Percentiles rank a stretch among this genome's conserved stretches.
These are phyloP conservation scores for Leishmania turanica DNA, from an alignment of 208 protist genomes.

Conservation along the genomic window DNA sequence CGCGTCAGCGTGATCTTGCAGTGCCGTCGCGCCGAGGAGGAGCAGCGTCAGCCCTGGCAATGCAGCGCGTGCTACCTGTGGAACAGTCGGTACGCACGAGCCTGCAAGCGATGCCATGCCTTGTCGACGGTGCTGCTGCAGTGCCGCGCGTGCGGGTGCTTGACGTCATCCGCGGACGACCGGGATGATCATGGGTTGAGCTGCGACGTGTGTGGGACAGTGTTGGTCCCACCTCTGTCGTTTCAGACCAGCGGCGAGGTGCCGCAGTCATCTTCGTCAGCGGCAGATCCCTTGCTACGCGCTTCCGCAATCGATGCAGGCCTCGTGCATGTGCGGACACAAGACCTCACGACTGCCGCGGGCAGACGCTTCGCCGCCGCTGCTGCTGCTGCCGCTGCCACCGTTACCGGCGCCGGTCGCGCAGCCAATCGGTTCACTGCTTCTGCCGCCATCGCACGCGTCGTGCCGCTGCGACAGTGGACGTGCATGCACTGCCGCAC, in stretches of 20 bases:
- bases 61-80: slow-evolving; percentile 61
- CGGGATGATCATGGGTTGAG: slow-evolving; percentile 7
- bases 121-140: slow-evolving; percentile 50
- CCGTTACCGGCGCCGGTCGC: slow-evolving; percentile 23
- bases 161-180: slow-evolving; percentile 41
- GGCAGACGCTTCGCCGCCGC: background rate
- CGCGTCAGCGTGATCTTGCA: background rate
- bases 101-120: slow-evolving; percentile 56
- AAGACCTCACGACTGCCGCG: background rate
- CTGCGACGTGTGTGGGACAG: slow-evolving; percentile 26
- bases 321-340: background rate
- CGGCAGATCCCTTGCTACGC: background rate
- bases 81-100: slow-evolving; percentile 46
- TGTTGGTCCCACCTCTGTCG: slow-evolving; percentile 7
- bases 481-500: slow-evolving; percentile 58
- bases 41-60: slow-evolving; percentile 56
- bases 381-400: slow-evolving; percentile 1
- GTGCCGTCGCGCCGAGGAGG: slow-evolving; percentile 13
- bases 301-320: background rate
- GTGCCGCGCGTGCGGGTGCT: slow-evolving; percentile 52
- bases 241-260: background rate
- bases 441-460: slow-evolving; percentile 12
- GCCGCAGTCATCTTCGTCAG: background rate
- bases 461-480: slow-evolving; percentile 67
- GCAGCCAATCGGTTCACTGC: slow-evolving; percentile 13